Conservation (phyloP, 116 monocot genomes). For the Dioscorea cayenensis region DNA sequence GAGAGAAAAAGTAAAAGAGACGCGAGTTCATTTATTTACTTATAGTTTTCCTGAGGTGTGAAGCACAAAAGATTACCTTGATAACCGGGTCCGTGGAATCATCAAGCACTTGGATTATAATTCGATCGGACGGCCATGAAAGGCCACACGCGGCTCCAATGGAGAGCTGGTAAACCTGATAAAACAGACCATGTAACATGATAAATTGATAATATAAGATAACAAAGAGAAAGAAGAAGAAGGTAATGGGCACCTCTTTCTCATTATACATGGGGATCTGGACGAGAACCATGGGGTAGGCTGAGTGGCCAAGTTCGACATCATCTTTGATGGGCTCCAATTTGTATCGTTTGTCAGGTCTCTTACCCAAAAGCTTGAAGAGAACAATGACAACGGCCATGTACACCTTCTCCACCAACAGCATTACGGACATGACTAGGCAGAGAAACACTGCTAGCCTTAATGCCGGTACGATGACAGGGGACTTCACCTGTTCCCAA, state of each 20-base stretch:
- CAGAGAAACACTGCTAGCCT: conserved; percentile 46
- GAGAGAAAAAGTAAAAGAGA: background rate
- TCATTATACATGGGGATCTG: conserved; percentile 98
- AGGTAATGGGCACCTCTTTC: conserved; percentile 37
- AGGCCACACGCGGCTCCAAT: conserved; percentile 84
- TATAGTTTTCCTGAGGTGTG: too few species aligned
- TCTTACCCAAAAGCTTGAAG: conserved; percentile 42
- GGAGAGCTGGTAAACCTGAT: conserved; percentile 77
- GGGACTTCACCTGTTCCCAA: conserved; percentile 66
- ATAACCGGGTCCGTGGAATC: conserved; percentile 72
- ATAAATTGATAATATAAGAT: background rate
- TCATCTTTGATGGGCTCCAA: conserved; percentile 70
- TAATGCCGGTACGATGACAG: conserved; percentile 65
- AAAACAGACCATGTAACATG: background rate
- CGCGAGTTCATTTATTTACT: too few species aligned
- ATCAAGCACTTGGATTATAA: conserved; percentile 81
- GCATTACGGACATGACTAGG: conserved; percentile 69
- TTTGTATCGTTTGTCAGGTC: conserved; percentile 44
- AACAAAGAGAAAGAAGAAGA: background rate
- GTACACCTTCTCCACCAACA: conserved; percentile 75
- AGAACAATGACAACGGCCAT: conserved; percentile 54
- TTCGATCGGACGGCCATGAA: conserved; percentile 83
- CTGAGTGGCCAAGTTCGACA: conserved; percentile 54
- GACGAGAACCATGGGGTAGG: conserved; percentile 74
- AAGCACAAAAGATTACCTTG: conserved; percentile 27